phyloP scores from a whole-genome alignment of 164 flowering plant species.

The Kalanchoe fedtschenkoi region DNA sequence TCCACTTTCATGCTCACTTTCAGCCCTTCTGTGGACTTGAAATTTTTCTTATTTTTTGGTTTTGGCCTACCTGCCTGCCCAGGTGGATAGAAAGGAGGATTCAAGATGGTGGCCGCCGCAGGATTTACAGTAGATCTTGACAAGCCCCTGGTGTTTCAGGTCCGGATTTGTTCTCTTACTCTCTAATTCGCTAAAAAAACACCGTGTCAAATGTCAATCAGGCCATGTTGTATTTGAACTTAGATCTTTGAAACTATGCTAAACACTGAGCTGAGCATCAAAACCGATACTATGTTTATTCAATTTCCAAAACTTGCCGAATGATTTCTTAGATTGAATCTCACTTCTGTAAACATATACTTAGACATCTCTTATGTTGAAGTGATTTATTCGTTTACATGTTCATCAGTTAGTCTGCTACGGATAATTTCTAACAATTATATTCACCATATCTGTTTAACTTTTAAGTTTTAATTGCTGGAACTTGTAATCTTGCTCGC shows the following conservation, averaged over 20 bases:
- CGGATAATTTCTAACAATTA: no score
- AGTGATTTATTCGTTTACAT: background rate
- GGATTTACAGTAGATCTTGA: constrained; percentile 52
- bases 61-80: background rate
- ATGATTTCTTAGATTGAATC: no score
- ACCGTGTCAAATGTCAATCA: background rate
- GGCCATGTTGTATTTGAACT: background rate
- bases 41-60: background rate
- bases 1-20: background rate
- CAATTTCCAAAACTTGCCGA: no score
- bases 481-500: constrained; percentile 6
- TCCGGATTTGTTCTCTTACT: constrained; percentile 7
- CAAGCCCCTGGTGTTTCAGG: constrained; percentile 81
- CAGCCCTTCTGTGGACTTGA: background rate
- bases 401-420: no score
- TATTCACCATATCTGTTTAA: no score
- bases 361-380: no score
- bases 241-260: background rate
- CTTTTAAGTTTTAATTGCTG: background rate
- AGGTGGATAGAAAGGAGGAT: constrained; percentile 1
- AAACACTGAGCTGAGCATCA: background rate
- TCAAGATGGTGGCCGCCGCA: constrained; percentile 58
- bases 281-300: background rate
- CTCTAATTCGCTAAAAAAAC: background rate
- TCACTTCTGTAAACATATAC: no score